phyloP scores from a whole-genome alignment of 306 rosid genomes.

The Prunus mume region DNA sequence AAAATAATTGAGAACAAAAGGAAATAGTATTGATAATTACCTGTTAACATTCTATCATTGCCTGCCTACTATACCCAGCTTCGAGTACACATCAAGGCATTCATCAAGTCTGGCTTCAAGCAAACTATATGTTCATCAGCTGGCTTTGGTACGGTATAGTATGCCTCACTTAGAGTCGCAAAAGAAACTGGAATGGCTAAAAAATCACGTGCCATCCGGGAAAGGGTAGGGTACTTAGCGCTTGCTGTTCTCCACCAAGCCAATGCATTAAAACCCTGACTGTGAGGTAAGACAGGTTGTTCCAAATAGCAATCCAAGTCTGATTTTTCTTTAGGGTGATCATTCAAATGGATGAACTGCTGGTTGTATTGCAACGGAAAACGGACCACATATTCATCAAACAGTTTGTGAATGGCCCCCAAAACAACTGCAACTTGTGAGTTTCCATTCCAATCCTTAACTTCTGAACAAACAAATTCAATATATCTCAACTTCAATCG shows the following conservation, averaged over 20 bases:
- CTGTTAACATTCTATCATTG: neutral
- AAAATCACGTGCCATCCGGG: slow-evolving; percentile 16
- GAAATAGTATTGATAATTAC: neutral
- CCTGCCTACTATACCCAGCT: neutral
- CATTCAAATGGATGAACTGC: neutral
- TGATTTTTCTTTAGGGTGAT: neutral
- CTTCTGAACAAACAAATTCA: slow-evolving; percentile 2
- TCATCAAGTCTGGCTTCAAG: slow-evolving; percentile 1
- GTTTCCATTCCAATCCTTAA: neutral
- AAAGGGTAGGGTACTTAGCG: slow-evolving; percentile 9
- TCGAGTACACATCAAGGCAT: slow-evolving; percentile 9
- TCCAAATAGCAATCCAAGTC: slow-evolving; percentile 15
- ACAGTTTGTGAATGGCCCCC: slow-evolving; percentile 1
- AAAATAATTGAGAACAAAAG: too few relatives aligned
- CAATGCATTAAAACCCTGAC: neutral
- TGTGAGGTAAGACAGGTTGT: neutral
- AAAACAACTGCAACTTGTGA: neutral
- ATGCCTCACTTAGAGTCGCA: neutral
- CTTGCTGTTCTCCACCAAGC: slow-evolving; percentile 16
- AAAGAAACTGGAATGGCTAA: slow-evolving; percentile 15
- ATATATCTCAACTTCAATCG: slow-evolving; percentile 9
- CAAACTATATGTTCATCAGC: neutral
- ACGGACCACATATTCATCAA: slow-evolving; percentile 9
- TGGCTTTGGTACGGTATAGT: slow-evolving; percentile 12
- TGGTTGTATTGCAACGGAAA: neutral